Percentiles rank a stretch among this genome's conserved stretches.
phyloP scores from a whole-genome alignment of 2,329 filamentous ascomycete genomes.

The Trichoderma gracile region DNA sequence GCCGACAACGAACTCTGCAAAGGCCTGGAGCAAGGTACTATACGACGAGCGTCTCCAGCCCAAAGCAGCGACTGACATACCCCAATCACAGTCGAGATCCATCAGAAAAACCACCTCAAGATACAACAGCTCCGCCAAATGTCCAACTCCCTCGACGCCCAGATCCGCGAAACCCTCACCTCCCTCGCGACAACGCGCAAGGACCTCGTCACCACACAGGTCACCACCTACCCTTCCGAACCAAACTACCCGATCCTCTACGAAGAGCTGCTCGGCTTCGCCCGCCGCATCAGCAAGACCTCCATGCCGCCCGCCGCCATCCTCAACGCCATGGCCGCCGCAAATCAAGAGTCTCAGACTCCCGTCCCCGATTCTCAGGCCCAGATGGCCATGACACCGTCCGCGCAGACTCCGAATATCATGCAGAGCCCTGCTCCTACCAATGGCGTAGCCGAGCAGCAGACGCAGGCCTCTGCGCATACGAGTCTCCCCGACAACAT shows the following conservation, averaged over 20 bases:
- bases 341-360: slow-evolving; percentile 35
- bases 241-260: slow-evolving; percentile 63
- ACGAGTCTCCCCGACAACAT: slow-evolving; percentile 53
- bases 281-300: slow-evolving; percentile 76
- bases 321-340: slow-evolving; percentile 42
- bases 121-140: slow-evolving; percentile 69
- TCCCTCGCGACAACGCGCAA: slow-evolving; percentile 72
- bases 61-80: neutral
- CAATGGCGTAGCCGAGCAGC: slow-evolving; percentile 40
- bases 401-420: slow-evolving; percentile 38
- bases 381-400: slow-evolving; percentile 37
- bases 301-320: slow-evolving; percentile 68
- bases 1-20: slow-evolving; percentile 69
- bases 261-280: slow-evolving; percentile 73
- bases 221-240: slow-evolving; percentile 55
- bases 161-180: slow-evolving; percentile 69
- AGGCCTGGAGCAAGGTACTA: slow-evolving; percentile 64
- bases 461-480: slow-evolving; percentile 36
- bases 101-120: slow-evolving; percentile 72
- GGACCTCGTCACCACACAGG: slow-evolving; percentile 66
- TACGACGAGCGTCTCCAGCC: neutral
- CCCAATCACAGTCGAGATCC: slow-evolving; percentile 58
- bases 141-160: slow-evolving; percentile 65
- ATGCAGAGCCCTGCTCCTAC: slow-evolving; percentile 39
- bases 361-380: slow-evolving; percentile 37